Evolutionary conservation across 2,329 filamentous ascomycete species (phyloP), one percentile per base, ranked within the genome.

Genomic region (Myrmaecium sp.): DNA sequence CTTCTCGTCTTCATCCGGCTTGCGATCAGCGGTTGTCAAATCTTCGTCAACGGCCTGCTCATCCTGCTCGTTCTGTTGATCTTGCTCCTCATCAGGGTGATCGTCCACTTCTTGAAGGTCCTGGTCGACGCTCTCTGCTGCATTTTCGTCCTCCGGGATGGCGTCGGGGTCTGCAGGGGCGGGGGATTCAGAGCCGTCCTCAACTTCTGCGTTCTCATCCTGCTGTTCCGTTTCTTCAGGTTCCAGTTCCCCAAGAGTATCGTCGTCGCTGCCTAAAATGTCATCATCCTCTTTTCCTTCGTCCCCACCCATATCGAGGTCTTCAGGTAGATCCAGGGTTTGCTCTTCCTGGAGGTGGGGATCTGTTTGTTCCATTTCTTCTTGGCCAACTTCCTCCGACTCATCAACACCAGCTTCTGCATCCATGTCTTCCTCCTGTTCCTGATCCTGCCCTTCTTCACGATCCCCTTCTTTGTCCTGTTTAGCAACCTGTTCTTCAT

Each of bases 341-440:
- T 92, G 74, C 39, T 82, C 74, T 45, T 93, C 76, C 38, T 86
- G 69, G 2, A 80, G 69, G 40, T 86, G 75, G 27, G 82, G 75
- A 47, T 81, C 74, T 32, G 69, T 64, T 32, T 68, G 62, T 45
- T 78, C 71, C 28, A 58, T 58, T 27, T 77, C 68, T 32, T 84
- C 69, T 14, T 66, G 70, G 16, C 70, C 67, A 21, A 69, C 67
- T 33, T 63, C 56, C 4, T 65, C 59, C 27, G 74, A 61, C 17
- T 74, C 69, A 20, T 74, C 69, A 6, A 66, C 66, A n/a, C 59
- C 54, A 33, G 60, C 52, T 19, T 58, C 51, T 39, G 64, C 58
- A 35, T 72, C 64, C 37, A 60, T 57, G 29, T 58, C 51, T 33
- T 73, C 64, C 43, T 78, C 66, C 34, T 76, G 62, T 0, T 74